Base-by-base conservation (phyloP, 345 rosid genomes). In the Pelargonium nanum region DNA sequence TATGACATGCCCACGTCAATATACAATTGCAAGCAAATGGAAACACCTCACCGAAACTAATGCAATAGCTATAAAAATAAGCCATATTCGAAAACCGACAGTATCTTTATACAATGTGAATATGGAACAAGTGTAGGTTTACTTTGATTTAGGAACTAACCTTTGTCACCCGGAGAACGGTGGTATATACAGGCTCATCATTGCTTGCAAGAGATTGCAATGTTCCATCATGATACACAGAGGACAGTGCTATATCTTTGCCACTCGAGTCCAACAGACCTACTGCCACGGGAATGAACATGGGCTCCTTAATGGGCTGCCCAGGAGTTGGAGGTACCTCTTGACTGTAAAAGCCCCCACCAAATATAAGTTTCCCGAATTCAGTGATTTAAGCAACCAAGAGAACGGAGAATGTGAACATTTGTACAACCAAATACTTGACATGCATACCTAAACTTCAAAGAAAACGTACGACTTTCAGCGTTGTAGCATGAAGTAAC, bases 271-370 rank as follows among this genome's bases (percentile, higher is more conserved):
- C 83, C 63, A 93, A 75, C 48, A 93, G 80, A 68, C 97, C 96
- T 34, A 86, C 66, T 15, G 75, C 83, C 56, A 93, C 81, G 4
- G 96, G 99, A 76, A 90, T 83, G 81, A 89, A 90, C 85, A 82
- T 90, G 23, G 96, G 83, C 54, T 93, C 97, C 72, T 93, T 93
- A 70, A 78, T 63, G 51, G 87, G 82, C 75, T 93, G 99, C 48
- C 97, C 97, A 1, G 99, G 91, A 64, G 96, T 90, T 1, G 90
- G 78, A 2, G 92, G 92, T 30, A 82, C 80, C 76, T 83, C 90
- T 80, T 93, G 99, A 68, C 99, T 93, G 75, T 25, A 28, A 60
- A 68, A 71, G 53, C 16, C 24, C n/a, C 52, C 51, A 68, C 60
- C 25, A 53, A 48, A 34, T 22, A 53, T 22, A 19, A 25, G 30